A percentile compares a stretch with the other conserved stretches of the same genome.
These are phyloP conservation scores for Huiozyma sinensis DNA, from an alignment of 805 yeast genomes.

Conservation along the genomic window DNA sequence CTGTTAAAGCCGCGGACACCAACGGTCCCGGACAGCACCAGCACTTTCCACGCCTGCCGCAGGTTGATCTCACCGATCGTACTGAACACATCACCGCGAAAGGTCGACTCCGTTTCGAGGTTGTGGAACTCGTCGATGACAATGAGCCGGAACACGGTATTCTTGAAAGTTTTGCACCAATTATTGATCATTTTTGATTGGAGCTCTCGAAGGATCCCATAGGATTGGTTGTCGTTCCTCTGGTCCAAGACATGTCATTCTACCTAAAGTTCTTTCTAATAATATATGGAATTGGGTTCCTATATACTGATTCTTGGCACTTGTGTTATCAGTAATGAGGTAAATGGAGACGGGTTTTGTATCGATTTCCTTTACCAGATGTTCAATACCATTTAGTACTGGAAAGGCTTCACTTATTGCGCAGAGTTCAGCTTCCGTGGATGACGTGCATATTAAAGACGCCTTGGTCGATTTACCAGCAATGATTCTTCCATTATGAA, in stretches of 20 bases:
- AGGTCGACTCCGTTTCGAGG: neutral
- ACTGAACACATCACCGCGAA: neutral
- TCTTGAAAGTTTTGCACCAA: neutral
- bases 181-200: neutral
- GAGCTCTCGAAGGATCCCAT: no score
- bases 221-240: no score
- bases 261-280: no score
- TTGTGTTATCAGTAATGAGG: neutral
- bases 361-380: neutral
- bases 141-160: neutral
- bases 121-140: neutral
- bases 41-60: neutral
- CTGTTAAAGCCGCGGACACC: neutral
- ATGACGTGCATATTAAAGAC: neutral
- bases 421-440: conserved; percentile 2
- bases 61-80: neutral
- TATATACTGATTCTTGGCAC: no score
- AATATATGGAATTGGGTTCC: no score
- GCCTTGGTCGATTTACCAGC: conserved; percentile 1
- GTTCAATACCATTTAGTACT: neutral
- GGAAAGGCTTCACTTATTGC: conserved; percentile 1
- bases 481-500: neutral
- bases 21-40: neutral
- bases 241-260: no score
- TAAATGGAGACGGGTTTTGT: neutral